Conservation (phyloP, 768 basidiomycete genomes). For the Leccinum pellstonianum region DNA sequence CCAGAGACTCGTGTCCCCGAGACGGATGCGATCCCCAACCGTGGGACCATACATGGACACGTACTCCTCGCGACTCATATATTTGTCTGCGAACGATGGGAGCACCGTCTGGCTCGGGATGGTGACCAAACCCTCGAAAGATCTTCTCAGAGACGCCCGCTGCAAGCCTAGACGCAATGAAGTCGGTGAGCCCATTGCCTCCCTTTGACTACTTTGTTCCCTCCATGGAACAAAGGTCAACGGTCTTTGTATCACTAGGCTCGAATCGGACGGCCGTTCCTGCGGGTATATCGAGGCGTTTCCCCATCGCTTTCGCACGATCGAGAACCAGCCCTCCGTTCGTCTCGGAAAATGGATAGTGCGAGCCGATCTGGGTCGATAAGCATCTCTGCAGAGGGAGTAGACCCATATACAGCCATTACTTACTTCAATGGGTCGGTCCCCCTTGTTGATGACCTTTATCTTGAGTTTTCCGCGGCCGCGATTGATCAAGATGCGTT, state of each 20-base stretch:
- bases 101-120: slow-evolving; percentile 60
- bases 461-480: slow-evolving; percentile 68
- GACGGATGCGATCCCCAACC: slow-evolving; percentile 79
- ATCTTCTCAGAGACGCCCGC: slow-evolving; percentile 30
- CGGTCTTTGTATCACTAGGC: slow-evolving; percentile 84
- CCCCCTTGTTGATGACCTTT: slow-evolving; percentile 85
- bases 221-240: slow-evolving; percentile 76
- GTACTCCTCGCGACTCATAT: slow-evolving; percentile 70
- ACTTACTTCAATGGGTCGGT: slow-evolving; percentile 85
- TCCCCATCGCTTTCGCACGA: slow-evolving; percentile 75
- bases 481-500: slow-evolving; percentile 71
- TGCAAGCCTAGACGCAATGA: slow-evolving; percentile 48
- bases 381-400: slow-evolving; percentile 1
- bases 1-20: slow-evolving; percentile 92
- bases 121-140: slow-evolving; percentile 62
- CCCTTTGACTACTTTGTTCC: slow-evolving; percentile 68
- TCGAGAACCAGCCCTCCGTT: slow-evolving; percentile 83
- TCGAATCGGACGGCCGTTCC: slow-evolving; percentile 98
- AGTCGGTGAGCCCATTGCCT: slow-evolving; percentile 60
- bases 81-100: slow-evolving; percentile 49
- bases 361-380: slow-evolving; percentile 73
- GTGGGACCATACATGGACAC: slow-evolving; percentile 97
- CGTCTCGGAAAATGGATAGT: slow-evolving; percentile 92
- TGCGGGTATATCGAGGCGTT: slow-evolving; percentile 86
- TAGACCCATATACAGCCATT: slow-evolving; percentile 11